Percentiles rank a stretch among this genome's conserved stretches.
phyloP scores from a whole-genome alignment of 768 basidiomycete genomes.

The Mycena galopus region DNA sequence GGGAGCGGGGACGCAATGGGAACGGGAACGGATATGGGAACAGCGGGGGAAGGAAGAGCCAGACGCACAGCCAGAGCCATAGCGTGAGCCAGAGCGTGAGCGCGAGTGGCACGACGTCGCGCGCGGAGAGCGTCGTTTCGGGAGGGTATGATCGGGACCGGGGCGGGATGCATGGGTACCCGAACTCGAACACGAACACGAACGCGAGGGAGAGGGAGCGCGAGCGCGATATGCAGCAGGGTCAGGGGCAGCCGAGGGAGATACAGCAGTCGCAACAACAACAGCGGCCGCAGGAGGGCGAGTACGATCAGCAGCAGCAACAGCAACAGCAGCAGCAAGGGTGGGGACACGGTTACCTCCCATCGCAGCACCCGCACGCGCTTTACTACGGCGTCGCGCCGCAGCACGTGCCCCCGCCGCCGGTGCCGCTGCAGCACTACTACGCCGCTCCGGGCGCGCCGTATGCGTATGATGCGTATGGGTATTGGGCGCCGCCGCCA shows the following conservation, averaged over 20 bases:
- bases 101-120: constrained; percentile 22
- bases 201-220: too few relatives aligned
- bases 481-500: neutral
- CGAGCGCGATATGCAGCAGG: constrained; percentile 1
- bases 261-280: neutral
- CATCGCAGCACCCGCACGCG: neutral
- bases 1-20: neutral
- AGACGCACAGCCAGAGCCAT: constrained; percentile 10
- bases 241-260: neutral
- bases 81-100: constrained; percentile 19
- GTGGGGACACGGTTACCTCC: constrained; percentile 3
- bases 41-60: neutral
- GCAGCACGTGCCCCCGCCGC: neutral
- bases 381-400: constrained; percentile 9
- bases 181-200: too few relatives aligned
- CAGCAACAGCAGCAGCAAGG: neutral
- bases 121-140: constrained; percentile 28
- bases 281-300: neutral
- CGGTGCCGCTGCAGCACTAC: neutral
- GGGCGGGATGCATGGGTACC: neutral
- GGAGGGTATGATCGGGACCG: neutral
- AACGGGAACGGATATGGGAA: constrained; percentile 7
- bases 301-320: constrained; percentile 4
- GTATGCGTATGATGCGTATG: neutral
- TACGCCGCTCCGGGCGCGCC: neutral